Percentiles rank a stretch among this genome's conserved stretches.
phyloP scores from a whole-genome alignment of 2,329 filamentous ascomycete genomes.

The Pseudogymnoascus verrucosus region DNA sequence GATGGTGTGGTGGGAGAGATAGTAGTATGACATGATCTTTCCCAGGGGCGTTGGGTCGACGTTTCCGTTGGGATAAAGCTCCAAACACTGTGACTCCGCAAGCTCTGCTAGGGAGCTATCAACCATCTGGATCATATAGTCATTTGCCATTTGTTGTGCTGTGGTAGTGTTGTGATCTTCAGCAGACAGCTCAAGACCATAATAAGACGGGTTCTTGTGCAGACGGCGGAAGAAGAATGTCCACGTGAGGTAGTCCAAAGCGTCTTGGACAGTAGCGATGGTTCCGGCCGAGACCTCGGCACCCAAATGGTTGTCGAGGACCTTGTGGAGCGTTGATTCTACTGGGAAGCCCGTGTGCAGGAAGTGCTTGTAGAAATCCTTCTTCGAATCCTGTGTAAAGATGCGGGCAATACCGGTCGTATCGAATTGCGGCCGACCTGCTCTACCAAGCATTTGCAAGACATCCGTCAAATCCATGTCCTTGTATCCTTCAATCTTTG shows the following conservation, averaged over 20 bases:
- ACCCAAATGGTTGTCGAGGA: constrained; percentile 91
- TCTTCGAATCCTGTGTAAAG: constrained; percentile 95
- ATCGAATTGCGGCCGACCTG: constrained; percentile 93
- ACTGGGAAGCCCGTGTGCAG: constrained; percentile 96
- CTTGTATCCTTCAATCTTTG: constrained; percentile 93
- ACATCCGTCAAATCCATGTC: constrained; percentile 99
- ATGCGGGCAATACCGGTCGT: constrained; percentile 92
- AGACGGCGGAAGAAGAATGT: constrained; percentile 97
- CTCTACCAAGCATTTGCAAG: constrained; percentile 92
- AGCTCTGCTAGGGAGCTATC: constrained; percentile 78
- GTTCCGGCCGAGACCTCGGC: constrained; percentile 93
- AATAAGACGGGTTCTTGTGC: constrained; percentile 98
- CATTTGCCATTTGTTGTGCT: constrained; percentile 81
- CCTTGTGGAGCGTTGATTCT: constrained; percentile 91
- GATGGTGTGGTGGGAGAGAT: constrained; percentile 90
- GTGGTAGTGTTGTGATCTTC: constrained; percentile 84
- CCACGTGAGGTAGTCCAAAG: constrained; percentile 95
- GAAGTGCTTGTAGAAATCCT: constrained; percentile 99
- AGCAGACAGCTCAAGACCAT: constrained; percentile 85
- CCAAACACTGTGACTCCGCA: constrained; percentile 74
- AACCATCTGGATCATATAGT: constrained; percentile 91
- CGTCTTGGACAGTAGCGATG: constrained; percentile 89
- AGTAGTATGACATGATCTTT: constrained; percentile 99
- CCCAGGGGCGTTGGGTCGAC: constrained; percentile 85
- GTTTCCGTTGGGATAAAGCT: constrained; percentile 76